Evolutionary conservation across 257 asterid species (phyloP).

Genomic region (Catharanthus roseus): DNA sequence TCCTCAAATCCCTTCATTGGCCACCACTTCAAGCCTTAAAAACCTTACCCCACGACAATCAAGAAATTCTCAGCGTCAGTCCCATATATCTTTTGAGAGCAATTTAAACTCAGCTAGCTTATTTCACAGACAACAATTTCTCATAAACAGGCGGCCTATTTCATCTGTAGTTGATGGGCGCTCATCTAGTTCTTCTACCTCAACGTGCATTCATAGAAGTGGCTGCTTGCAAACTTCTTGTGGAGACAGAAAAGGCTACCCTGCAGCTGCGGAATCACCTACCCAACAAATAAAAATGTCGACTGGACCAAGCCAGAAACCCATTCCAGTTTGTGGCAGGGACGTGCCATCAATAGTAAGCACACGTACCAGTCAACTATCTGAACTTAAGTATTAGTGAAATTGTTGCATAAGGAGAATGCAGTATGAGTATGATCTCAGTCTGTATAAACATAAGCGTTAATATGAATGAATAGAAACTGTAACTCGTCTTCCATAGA

Average conservation of each 20-base stretch:
- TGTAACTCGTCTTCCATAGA: neutral
- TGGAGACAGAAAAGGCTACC: constrained; percentile 8
- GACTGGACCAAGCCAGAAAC: constrained; percentile 34
- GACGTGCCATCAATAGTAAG: constrained; percentile 30
- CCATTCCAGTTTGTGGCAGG: constrained; percentile 40
- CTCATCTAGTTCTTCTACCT: neutral
- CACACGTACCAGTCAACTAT: constrained; percentile 30
- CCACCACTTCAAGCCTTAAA: constrained; percentile 11
- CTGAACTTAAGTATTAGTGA: constrained; percentile 38
- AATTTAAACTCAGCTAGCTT: constrained; percentile 18
- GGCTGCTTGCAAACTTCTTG: constrained; percentile 15
- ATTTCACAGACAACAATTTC: constrained; percentile 26
- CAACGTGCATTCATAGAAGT: neutral
- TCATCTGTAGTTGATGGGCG: neutral
- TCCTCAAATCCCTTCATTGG: constrained; percentile 16
- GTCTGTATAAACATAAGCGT: no score
- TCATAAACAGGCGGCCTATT: constrained; percentile 13
- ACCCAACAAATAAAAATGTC: constrained; percentile 21
- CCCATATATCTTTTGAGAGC: constrained; percentile 27
- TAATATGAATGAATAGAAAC: no score
- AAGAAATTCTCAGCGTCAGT: constrained; percentile 32
- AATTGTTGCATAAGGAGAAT: neutral
- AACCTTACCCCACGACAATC: constrained; percentile 22
- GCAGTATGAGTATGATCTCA: neutral
- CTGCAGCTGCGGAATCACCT: constrained; percentile 12